Evolutionary conservation across 2,329 filamentous ascomycete species (phyloP).

Genomic region (Apiospora malaysiana): DNA sequence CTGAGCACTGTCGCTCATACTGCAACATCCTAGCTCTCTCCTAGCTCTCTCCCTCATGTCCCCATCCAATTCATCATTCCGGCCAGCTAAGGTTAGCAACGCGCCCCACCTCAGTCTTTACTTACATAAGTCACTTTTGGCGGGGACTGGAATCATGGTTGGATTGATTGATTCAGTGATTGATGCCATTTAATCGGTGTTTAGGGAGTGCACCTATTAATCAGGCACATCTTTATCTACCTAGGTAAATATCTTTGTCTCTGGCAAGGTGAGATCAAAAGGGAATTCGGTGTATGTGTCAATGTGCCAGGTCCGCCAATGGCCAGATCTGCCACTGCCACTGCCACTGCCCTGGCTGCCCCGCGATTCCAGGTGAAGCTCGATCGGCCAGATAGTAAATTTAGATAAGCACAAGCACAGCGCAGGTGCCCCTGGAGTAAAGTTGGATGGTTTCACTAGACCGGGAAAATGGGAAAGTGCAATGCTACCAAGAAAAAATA

Average conservation of each 20-base stretch:
- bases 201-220: not conserved
- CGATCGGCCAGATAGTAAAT: not conserved
- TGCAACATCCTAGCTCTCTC: not conserved
- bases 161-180: not conserved
- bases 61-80: not conserved
- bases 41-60: too few relatives aligned
- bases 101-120: not conserved
- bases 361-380: constrained; percentile 2
- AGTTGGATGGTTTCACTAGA: constrained; percentile 13
- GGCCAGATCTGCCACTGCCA: not conserved
- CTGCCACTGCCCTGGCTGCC: not conserved
- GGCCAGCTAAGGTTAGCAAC: not conserved
- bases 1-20: not conserved
- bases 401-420: not conserved
- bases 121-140: not conserved
- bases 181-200: not conserved
- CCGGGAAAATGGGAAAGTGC: constrained; percentile 9
- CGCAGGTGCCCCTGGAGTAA: not conserved
- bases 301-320: not conserved
- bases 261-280: not conserved
- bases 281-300: not conserved
- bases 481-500: constrained; percentile 11
- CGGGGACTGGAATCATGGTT: not conserved
- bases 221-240: not conserved
- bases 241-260: not conserved